Conservation (phyloP, 495 filamentous ascomycete species). For the Halenospora varia region DNA sequence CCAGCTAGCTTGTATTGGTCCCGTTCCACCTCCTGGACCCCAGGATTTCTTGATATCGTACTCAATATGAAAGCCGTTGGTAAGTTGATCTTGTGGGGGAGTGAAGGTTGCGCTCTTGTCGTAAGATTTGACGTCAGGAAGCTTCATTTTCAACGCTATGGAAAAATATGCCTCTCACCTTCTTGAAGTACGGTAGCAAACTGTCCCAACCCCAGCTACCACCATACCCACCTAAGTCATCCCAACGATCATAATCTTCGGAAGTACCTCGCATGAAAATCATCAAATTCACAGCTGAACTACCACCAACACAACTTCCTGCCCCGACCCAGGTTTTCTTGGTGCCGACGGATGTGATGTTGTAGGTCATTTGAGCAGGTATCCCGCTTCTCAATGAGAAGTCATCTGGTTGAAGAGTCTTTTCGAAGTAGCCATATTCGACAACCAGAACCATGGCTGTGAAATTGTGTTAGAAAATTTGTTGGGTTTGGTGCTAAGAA, state of each 20-base stretch:
- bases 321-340: constrained; percentile 29
- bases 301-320: constrained; percentile 40
- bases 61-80: constrained; percentile 21
- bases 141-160: no score
- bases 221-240: constrained; percentile 45
- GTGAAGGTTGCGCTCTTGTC: constrained; percentile 29
- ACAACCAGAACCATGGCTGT: constrained; percentile 38
- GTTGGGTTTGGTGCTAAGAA: background rate
- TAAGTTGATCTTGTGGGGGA: constrained; percentile 10
- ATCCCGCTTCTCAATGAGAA: constrained; percentile 9
- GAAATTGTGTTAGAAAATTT: background rate
- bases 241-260: constrained; percentile 56
- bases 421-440: constrained; percentile 35
- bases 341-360: constrained; percentile 37
- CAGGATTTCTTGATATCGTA: constrained; percentile 23
- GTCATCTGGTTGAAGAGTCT: background rate
- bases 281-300: constrained; percentile 42
- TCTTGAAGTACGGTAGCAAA: constrained; percentile 16
- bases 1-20: background rate
- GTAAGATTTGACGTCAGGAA: no score
- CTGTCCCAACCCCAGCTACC: constrained; percentile 23
- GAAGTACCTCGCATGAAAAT: constrained; percentile 38
- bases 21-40: constrained; percentile 21
- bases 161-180: background rate
- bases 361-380: constrained; percentile 26